Base-by-base conservation (phyloP, 805 yeast genomes). In the Candida mattraensis region DNA sequence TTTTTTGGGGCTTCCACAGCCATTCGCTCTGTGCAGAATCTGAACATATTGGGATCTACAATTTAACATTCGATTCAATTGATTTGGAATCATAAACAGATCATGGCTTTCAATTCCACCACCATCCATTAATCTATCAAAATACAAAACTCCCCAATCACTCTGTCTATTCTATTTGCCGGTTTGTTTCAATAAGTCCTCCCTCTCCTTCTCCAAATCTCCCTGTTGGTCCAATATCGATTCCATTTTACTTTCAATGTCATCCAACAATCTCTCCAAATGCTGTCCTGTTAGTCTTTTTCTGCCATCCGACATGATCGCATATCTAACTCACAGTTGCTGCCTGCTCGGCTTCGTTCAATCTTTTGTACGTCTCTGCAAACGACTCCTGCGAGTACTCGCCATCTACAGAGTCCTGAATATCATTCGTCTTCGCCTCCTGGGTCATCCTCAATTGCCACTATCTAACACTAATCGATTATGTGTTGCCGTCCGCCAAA, bases 311-410 rank as follows among this genome's bases (percentile, higher is more conserved):
- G n/a, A n/a, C n/a, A n/a, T n/a, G n/a, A n/a, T n/a, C n/a, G n/a
- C n/a, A n/a, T n/a, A n/a, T 18, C 7, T 10, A 22, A 63, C 70
- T 33, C 53, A 64, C 75, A 3, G 69, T 61, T 2, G 83, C 78
- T 1, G 86, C 81, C 40, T 63, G 55, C 54, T 84, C 93, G 2
- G 87, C 93, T 39, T 81, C 83, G 35, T 70, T 70, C 28, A 84
- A 59, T 49, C 79, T 73, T 47, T 74, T 67, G 54, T 76, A 76
- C 0, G 86, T 72, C 11, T 77, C 78, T 5, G 76, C 75, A 33
- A 80, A 58, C 34, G 67, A 70, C 13, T 51, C 46, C 5, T 48
- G 48, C 18, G 30, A 12, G n/a, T 24, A 35, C 24, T 54, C 47
- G 19, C 21, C 27, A 13, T 25, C 24, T 26, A n/a, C n/a, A n/a